Conservation (phyloP, 129 eudicot genomes). For the Mikania micrantha region DNA sequence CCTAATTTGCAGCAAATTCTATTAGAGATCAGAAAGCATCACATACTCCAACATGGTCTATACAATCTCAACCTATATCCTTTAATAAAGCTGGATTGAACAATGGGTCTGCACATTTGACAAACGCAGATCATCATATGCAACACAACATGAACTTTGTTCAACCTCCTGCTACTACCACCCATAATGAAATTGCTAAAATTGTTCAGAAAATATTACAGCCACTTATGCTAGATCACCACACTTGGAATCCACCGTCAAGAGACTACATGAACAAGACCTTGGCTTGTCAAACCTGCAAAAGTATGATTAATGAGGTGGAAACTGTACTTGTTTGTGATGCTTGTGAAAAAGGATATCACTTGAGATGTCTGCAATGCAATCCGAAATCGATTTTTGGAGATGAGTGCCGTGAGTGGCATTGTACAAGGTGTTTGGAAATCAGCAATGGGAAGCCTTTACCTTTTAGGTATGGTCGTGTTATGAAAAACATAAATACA, state of each 20-base stretch:
- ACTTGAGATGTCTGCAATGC: constrained; percentile 65
- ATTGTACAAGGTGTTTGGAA: constrained; percentile 76
- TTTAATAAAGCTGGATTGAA: background rate
- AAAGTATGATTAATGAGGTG: constrained; percentile 44
- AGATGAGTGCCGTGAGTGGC: constrained; percentile 98
- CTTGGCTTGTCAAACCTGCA: constrained; percentile 76
- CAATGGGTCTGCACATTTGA: constrained; percentile 1
- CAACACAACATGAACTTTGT: constrained; percentile 31
- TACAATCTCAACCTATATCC: constrained; percentile 42
- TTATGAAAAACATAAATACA: constrained; percentile 56
- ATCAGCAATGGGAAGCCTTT: constrained; percentile 71
- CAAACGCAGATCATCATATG: constrained; percentile 16
- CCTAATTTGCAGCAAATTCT: constrained; percentile 33
- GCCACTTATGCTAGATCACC: constrained; percentile 39
- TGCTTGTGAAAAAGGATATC: constrained; percentile 95
- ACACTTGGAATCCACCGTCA: constrained; percentile 80
- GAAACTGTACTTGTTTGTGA: constrained; percentile 77
- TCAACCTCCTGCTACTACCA: constrained; percentile 30
- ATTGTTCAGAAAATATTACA: constrained; percentile 66
- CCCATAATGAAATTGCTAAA: constrained; percentile 65
- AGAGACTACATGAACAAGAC: constrained; percentile 86
- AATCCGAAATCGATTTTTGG: constrained; percentile 52
- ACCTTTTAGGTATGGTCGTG: constrained; percentile 95
- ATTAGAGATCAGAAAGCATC: constrained; percentile 25
- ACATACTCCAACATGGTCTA: constrained; percentile 49